Base-by-base conservation (phyloP, 2,329 filamentous ascomycete species). In the Paraphaeosphaeria minitans region DNA sequence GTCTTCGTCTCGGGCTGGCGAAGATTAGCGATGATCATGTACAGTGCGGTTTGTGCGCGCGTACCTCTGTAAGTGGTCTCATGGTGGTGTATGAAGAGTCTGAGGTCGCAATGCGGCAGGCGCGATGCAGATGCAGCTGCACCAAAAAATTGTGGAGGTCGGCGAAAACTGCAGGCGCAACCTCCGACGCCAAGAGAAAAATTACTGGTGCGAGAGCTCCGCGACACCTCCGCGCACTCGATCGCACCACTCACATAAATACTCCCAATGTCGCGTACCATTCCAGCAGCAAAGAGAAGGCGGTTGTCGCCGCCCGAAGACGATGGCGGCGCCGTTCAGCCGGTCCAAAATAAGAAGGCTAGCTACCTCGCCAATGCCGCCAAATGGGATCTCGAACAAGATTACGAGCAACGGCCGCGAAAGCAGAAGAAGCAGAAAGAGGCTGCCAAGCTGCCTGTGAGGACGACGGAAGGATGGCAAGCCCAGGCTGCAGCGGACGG, bases 351-450 rank as follows among this genome's bases (percentile, higher is more conserved):
- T 42, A 62, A 67, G 52, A 76, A 76, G 49, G 74, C 76, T 39
- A 84, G 85, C 55, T 93, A 93, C 75, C 85, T 91, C 79, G 86
- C 86, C 69, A 89, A 86, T 70, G 92, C 90, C 6, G 84, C 91
- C 59, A 89, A 87, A 77, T 98, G 94, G 93, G 88, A 97, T 71
- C 84, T 97, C 50, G 95, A 97, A 80, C 90, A 96, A 73, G 89
- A 92, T 76, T 98, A 97, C 81, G 93, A 96, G 77, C 85, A 85
- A 61, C 87, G 87, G 66, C 88, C 90, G 48, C 85, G 91, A 67
- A 95, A 95, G 75, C 79, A 84, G 37, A 89, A 87, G 72, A 91
- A 92, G 75, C 84, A 85, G 57, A 85, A 87, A 68, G 90, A 93
- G 73, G 89, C 81, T 43, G 92, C 86, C 39, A 86, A 89, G 67